Conservation (phyloP, 305 asterid genomes). For the Caryopteris hybrid region DNA sequence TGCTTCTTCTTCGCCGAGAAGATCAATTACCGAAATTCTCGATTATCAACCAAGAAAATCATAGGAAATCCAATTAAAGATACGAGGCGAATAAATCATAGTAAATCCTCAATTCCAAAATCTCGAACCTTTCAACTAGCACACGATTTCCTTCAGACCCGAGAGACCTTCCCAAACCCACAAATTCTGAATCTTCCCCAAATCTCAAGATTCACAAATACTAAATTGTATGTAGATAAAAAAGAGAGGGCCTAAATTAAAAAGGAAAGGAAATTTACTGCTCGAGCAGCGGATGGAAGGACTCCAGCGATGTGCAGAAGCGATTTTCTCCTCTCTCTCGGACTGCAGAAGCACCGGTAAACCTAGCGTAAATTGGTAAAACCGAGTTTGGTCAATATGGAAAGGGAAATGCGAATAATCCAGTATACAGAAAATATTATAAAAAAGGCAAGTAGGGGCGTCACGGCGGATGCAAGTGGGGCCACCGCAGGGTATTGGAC, state of each 20-base stretch:
- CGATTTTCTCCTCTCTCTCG: neutral
- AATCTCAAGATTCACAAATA: slow-evolving; percentile 7
- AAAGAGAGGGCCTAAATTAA: neutral
- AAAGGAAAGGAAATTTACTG: slow-evolving; percentile 25
- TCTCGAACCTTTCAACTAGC: slow-evolving; percentile 20
- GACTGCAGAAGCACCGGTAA: neutral
- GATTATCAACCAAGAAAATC: too few species aligned
- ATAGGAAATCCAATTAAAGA: neutral
- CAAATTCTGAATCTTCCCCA: neutral
- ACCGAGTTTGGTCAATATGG: neutral
- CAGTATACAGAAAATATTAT: too few species aligned
- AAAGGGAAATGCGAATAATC: neutral
- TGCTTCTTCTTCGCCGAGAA: slow-evolving; percentile 11
- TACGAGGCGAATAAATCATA: neutral
- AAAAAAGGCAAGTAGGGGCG: neutral
- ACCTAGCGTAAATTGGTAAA: neutral
- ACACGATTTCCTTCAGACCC: slow-evolving; percentile 14
- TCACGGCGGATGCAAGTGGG: neutral
- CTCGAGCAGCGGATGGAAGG: slow-evolving; percentile 8
- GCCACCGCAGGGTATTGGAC: too few species aligned
- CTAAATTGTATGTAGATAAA: neutral
- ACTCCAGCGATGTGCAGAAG: neutral
- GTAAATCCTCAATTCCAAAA: too few species aligned
- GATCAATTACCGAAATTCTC: neutral
- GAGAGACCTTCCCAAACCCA: slow-evolving; percentile 7